Percentiles rank a stretch among this genome's conserved stretches.
Evolutionary conservation across 2,329 filamentous ascomycete genomes (phyloP).

Genomic region (Fusarium pseudonygamai): DNA sequence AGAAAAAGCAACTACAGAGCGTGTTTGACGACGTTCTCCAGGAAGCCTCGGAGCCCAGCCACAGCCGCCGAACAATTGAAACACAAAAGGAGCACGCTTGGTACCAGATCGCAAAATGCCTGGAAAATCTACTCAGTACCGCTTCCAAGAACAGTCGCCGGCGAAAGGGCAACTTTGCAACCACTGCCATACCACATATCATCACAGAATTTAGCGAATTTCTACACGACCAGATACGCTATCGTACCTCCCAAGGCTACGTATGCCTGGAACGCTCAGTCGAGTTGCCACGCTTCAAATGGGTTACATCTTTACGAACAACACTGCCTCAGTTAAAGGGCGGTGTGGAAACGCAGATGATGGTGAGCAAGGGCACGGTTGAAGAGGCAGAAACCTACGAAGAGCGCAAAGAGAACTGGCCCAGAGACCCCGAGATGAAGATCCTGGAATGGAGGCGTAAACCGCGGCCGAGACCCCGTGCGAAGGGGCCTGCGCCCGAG

Average conservation of each 20-base stretch:
- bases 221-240: slow-evolving; percentile 44
- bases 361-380: slow-evolving; percentile 22
- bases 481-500: slow-evolving; percentile 35
- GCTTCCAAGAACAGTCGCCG: slow-evolving; percentile 34
- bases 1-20: slow-evolving; percentile 40
- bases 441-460: slow-evolving; percentile 41
- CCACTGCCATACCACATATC: slow-evolving; percentile 44
- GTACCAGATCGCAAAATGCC: slow-evolving; percentile 44
- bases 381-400: slow-evolving; percentile 18
- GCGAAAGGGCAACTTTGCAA: slow-evolving; percentile 37
- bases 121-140: slow-evolving; percentile 42
- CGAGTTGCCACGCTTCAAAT: slow-evolving; percentile 34
- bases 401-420: slow-evolving; percentile 33
- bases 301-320: slow-evolving; percentile 30
- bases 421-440: slow-evolving; percentile 30
- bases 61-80: slow-evolving; percentile 44
- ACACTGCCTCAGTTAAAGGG: slow-evolving; percentile 43
- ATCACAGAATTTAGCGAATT: slow-evolving; percentile 49
- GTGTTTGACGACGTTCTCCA: slow-evolving; percentile 49
- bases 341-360: slow-evolving; percentile 6
- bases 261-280: slow-evolving; percentile 41
- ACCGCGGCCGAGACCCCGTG: slow-evolving; percentile 32
- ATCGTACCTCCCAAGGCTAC: slow-evolving; percentile 47
- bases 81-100: slow-evolving; percentile 47
- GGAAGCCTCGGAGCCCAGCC: slow-evolving; percentile 17